Percentiles rank a stretch among this genome's conserved stretches.
These are phyloP conservation scores for Blepharisma stoltei DNA, from an alignment of 73 alveolate species.

Conservation along the genomic window DNA sequence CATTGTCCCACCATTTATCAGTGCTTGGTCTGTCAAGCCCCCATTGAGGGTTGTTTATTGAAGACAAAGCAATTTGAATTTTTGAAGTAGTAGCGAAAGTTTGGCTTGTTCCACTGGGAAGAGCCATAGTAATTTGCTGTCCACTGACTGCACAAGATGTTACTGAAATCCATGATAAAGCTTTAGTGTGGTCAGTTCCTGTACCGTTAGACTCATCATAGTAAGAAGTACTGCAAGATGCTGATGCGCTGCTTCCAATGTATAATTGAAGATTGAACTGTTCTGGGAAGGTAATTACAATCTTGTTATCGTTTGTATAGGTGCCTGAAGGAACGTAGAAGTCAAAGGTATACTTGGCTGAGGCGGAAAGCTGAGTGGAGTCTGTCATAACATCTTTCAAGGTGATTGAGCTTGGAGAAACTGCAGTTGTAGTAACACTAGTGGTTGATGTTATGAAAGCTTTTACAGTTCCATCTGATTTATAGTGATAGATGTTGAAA, in stretches of 20 bases:
- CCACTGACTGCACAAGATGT: not conserved
- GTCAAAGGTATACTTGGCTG: not conserved
- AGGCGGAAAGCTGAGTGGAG: not conserved
- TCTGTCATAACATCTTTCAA: not conserved
- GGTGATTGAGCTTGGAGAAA: not conserved
- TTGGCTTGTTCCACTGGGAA: not conserved
- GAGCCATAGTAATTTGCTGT: not conserved
- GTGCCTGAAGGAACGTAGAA: not conserved
- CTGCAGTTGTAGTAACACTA: not conserved
- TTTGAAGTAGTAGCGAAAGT: not conserved
- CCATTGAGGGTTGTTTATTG: conserved; percentile 24
- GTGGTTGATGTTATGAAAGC: not conserved
- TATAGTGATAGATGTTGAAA: not conserved
- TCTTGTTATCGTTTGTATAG: not conserved
- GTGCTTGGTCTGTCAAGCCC: not conserved
- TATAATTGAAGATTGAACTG: no score
- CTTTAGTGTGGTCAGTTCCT: not conserved
- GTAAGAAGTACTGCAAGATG: not conserved
- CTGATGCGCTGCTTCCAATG: no score
- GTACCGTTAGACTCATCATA: not conserved
- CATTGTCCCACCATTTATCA: not conserved
- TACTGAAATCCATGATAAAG: not conserved
- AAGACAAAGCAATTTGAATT: not conserved
- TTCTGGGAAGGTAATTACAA: no score
- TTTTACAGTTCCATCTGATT: not conserved